Conservation (phyloP, 2,329 filamentous ascomycete genomes). For the Calonectria henricotiae region DNA sequence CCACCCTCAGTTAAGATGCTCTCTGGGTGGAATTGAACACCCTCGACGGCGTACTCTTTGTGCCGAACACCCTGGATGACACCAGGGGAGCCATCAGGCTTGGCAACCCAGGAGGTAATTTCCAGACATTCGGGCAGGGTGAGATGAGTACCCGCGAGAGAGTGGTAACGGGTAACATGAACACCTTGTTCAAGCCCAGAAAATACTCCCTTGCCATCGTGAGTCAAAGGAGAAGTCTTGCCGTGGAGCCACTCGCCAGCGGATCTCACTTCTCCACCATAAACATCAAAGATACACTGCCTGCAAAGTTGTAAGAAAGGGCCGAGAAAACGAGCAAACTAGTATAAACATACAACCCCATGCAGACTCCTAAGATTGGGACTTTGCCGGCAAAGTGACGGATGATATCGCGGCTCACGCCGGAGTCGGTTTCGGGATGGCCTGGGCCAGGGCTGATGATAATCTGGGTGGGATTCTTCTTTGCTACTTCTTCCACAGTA, state of each 20-base stretch:
- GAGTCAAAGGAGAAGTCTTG: slow-evolving; percentile 92
- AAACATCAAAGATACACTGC: slow-evolving; percentile 96
- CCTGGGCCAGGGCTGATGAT: slow-evolving; percentile 96
- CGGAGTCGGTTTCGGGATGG: slow-evolving; percentile 92
- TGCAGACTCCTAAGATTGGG: slow-evolving; percentile 96
- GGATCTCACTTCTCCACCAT: slow-evolving; percentile 91
- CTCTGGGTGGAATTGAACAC: slow-evolving; percentile 98
- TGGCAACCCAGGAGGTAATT: slow-evolving; percentile 90
- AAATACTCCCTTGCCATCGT: slow-evolving; percentile 95
- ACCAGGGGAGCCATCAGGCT: slow-evolving; percentile 82
- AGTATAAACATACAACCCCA: slow-evolving; percentile 81
- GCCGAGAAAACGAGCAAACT: slow-evolving; percentile 15
- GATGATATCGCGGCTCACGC: slow-evolving; percentile 93
- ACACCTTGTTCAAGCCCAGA: slow-evolving; percentile 84
- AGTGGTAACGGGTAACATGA: slow-evolving; percentile 96
- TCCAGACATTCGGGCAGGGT: slow-evolving; percentile 90
- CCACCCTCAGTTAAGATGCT: slow-evolving; percentile 95
- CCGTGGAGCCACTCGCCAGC: slow-evolving; percentile 98
- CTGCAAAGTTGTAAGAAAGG: slow-evolving; percentile 58
- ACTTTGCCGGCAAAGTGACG: slow-evolving; percentile 94
- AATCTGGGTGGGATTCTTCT: slow-evolving; percentile 90
- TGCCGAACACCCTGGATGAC: slow-evolving; percentile 98
- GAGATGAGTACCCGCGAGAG: slow-evolving; percentile 90
- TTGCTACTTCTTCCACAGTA: slow-evolving; percentile 85
- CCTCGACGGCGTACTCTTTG: slow-evolving; percentile 92